These are phyloP conservation scores for Penicillium brevicompactum DNA, from an alignment of 2,329 filamentous ascomycete species.

Conservation along the genomic window DNA sequence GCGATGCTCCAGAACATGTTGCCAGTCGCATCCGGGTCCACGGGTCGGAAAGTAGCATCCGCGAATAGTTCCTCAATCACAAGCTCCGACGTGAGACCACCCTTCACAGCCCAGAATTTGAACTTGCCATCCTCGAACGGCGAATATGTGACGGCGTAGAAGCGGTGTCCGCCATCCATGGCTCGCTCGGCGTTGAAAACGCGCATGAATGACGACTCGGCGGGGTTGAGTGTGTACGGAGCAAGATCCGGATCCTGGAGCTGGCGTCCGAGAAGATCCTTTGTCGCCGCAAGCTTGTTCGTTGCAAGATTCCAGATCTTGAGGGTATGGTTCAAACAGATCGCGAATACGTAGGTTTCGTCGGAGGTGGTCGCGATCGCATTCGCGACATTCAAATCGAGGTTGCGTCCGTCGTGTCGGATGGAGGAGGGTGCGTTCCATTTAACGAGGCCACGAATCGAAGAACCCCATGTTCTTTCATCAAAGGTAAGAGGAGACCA, in stretches of 20 bases:
- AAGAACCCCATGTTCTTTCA: slow-evolving; percentile 52
- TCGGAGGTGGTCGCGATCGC: slow-evolving; percentile 50
- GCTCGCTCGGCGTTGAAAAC: slow-evolving; percentile 63
- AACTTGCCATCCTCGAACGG: slow-evolving; percentile 86
- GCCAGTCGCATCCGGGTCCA: slow-evolving; percentile 61
- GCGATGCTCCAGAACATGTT: slow-evolving; percentile 79
- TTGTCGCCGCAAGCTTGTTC: slow-evolving; percentile 73
- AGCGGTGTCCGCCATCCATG: slow-evolving; percentile 50
- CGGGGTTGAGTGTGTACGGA: slow-evolving; percentile 78
- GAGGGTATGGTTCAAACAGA: slow-evolving; percentile 85
- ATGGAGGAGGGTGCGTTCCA: slow-evolving; percentile 48
- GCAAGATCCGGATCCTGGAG: slow-evolving; percentile 67
- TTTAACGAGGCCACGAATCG: slow-evolving; percentile 49
- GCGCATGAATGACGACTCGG: slow-evolving; percentile 74
- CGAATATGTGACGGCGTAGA: slow-evolving; percentile 78
- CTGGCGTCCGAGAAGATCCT: slow-evolving; percentile 73
- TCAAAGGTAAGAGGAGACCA: slow-evolving; percentile 52
- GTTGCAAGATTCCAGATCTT: slow-evolving; percentile 87
- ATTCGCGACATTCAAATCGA: slow-evolving; percentile 48
- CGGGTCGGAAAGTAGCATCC: slow-evolving; percentile 64
- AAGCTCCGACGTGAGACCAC: slow-evolving; percentile 58
- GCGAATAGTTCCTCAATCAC: slow-evolving; percentile 73
- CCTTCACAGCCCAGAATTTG: slow-evolving; percentile 84
- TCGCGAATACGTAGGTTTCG: slow-evolving; percentile 65
- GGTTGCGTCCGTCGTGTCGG: slow-evolving; percentile 42